phyloP scores from a whole-genome alignment of 192 early-diverging fungal species.

The Entomortierella beljakovae region DNA sequence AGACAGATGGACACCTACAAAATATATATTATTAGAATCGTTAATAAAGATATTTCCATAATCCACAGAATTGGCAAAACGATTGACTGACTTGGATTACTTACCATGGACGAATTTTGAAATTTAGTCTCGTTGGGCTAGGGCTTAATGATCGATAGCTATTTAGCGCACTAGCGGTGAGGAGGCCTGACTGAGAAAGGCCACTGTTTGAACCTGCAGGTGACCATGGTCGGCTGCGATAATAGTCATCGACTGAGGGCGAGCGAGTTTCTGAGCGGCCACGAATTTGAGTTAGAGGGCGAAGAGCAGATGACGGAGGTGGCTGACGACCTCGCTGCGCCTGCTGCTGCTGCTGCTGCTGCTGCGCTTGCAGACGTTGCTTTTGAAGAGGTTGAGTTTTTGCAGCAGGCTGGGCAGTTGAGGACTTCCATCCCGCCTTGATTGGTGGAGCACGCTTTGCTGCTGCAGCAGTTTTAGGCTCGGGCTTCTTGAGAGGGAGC shows the following conservation, averaged over 20 bases:
- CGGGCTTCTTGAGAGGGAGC: constrained; percentile 42
- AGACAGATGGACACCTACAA: constrained; percentile 47
- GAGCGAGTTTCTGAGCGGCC: constrained; percentile 35
- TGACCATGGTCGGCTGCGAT: constrained; percentile 44
- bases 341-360: constrained; percentile 14
- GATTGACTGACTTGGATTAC: background rate
- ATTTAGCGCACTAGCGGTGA: constrained; percentile 22
- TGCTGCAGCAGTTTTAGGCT: constrained; percentile 3
- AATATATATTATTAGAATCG: background rate
- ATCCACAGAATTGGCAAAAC: no score
- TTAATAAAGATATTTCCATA: no score
- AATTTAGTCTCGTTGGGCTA: constrained; percentile 22
- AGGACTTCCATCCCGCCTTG: constrained; percentile 29
- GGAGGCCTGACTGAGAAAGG: constrained; percentile 26
- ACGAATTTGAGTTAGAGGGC: constrained; percentile 16
- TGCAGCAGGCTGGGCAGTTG: background rate
- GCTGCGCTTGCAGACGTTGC: constrained; percentile 26
- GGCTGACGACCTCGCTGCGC: constrained; percentile 38
- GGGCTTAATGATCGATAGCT: constrained; percentile 49
- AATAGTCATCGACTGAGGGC: constrained; percentile 11
- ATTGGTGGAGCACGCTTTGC: constrained; percentile 7
- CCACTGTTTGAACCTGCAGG: constrained; percentile 43
- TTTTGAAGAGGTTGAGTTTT: constrained; percentile 23
- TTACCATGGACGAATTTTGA: constrained; percentile 41
- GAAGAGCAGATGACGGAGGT: constrained; percentile 12